These are phyloP conservation scores for Cyclocybe cylindracea DNA, from an alignment of 768 basidiomycete genomes.

Conservation along the genomic window DNA sequence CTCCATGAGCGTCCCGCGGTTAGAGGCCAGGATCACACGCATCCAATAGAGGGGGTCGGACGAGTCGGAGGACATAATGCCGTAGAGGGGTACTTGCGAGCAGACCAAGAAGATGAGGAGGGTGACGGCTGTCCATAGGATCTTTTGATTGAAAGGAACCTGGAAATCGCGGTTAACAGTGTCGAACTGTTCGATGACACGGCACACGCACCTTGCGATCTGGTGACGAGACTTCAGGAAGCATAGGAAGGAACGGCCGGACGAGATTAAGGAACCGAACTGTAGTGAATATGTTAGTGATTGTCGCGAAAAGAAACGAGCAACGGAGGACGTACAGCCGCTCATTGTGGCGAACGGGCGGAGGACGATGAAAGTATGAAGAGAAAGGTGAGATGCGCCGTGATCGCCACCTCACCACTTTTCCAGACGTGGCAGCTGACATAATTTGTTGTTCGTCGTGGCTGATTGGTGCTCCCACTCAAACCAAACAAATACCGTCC, in stretches of 20 bases:
- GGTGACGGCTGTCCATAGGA: constrained; percentile 98
- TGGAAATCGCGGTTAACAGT: constrained; percentile 25
- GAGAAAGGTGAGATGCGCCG: constrained; percentile 18
- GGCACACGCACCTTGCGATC: constrained; percentile 79
- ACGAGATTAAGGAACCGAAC: constrained; percentile 98
- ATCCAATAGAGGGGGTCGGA: constrained; percentile 99
- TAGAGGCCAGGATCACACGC: constrained; percentile 98
- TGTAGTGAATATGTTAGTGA: constrained; percentile 29
- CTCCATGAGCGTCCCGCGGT: constrained; percentile 99
- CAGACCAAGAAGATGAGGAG: constrained; percentile 99
- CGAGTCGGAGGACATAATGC: constrained; percentile 99
- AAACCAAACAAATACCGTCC: too few species aligned
- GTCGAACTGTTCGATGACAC: not conserved
- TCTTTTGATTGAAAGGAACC: constrained; percentile 98
- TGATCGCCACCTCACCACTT: constrained; percentile 33
- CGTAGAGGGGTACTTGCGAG: constrained; percentile 98
- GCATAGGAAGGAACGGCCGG: constrained; percentile 94
- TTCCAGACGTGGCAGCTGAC: constrained; percentile 44
- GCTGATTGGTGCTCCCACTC: too few species aligned
- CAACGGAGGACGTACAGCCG: constrained; percentile 61
- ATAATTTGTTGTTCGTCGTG: constrained; percentile 18
- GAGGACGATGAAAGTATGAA: constrained; percentile 26
- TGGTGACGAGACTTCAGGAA: constrained; percentile 97
- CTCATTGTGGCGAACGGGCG: constrained; percentile 58
- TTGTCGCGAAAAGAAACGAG: constrained; percentile 1